Evolutionary conservation across 2,329 filamentous ascomycete species (phyloP).

Genomic region (Hyphodiscus sp.): DNA sequence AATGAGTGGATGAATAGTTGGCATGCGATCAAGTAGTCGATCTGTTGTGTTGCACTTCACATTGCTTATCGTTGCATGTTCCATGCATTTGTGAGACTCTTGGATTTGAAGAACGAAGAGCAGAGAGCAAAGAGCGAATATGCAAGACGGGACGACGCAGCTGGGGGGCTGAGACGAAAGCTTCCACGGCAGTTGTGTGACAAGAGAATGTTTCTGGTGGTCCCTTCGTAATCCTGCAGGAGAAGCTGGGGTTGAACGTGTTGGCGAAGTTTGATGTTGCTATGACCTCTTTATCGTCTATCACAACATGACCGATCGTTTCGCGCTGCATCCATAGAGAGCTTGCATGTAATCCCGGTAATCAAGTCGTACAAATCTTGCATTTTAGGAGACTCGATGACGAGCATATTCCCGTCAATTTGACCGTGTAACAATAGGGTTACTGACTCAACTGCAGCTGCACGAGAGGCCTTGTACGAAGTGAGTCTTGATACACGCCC

Average conservation of each 20-base stretch:
- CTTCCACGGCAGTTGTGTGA: not conserved
- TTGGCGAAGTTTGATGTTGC: not conserved
- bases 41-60: not conserved
- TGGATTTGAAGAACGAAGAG: not conserved
- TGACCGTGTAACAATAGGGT: too few relatives aligned
- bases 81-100: slow-evolving; percentile 1
- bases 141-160: not conserved
- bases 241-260: not conserved
- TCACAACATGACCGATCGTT: too few relatives aligned
- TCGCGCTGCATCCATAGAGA: too few relatives aligned
- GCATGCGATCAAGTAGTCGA: not conserved
- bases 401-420: too few relatives aligned
- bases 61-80: not conserved
- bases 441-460: too few relatives aligned
- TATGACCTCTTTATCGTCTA: not conserved
- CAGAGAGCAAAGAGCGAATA: not conserved
- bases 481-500: slow-evolving; percentile 9
- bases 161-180: not conserved
- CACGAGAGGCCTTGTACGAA: too few relatives aligned
- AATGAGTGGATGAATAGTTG: not conserved
- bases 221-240: not conserved
- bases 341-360: too few relatives aligned
- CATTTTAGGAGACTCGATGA: too few relatives aligned
- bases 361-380: too few relatives aligned
- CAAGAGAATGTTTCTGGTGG: not conserved